Evolutionary conservation across 768 basidiomycete species (phyloP).

Genomic region (Lyophyllum decastes): DNA sequence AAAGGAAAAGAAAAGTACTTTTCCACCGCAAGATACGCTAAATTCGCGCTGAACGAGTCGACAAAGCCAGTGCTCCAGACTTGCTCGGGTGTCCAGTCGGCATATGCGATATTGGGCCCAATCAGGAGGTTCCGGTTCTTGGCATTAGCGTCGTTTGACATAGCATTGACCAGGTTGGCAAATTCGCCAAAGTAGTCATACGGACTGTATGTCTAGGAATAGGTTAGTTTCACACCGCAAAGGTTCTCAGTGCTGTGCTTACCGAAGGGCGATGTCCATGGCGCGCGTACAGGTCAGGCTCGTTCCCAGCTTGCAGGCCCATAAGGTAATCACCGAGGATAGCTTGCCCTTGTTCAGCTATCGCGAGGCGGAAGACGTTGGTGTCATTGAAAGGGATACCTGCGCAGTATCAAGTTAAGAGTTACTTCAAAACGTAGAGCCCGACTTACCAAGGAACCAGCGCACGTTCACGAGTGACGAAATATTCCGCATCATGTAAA

Average conservation of each 20-base stretch:
- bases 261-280: slow-evolving; percentile 40
- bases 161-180: slow-evolving; percentile 43
- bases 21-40: slow-evolving; percentile 57
- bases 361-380: slow-evolving; percentile 49
- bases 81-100: slow-evolving; percentile 52
- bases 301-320: slow-evolving; percentile 75
- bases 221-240: too few relatives aligned
- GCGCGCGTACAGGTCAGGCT: slow-evolving; percentile 53
- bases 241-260: not conserved
- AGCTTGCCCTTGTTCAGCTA: slow-evolving; percentile 61
- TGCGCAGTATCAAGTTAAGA: not conserved
- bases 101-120: slow-evolving; percentile 55
- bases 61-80: slow-evolving; percentile 60
- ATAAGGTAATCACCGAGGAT: slow-evolving; percentile 69
- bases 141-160: slow-evolving; percentile 38
- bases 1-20: slow-evolving; percentile 46
- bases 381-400: slow-evolving; percentile 71
- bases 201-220: slow-evolving; percentile 34
- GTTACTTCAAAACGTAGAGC: too few relatives aligned
- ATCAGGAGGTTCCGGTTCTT: slow-evolving; percentile 49
- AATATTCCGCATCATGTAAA: slow-evolving; percentile 68
- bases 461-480: slow-evolving; percentile 58
- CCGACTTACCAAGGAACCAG: slow-evolving; percentile 59
- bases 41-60: slow-evolving; percentile 34
- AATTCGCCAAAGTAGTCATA: slow-evolving; percentile 58